Conservation (phyloP, 2,329 filamentous ascomycete genomes). For the Tothia fuscella region DNA sequence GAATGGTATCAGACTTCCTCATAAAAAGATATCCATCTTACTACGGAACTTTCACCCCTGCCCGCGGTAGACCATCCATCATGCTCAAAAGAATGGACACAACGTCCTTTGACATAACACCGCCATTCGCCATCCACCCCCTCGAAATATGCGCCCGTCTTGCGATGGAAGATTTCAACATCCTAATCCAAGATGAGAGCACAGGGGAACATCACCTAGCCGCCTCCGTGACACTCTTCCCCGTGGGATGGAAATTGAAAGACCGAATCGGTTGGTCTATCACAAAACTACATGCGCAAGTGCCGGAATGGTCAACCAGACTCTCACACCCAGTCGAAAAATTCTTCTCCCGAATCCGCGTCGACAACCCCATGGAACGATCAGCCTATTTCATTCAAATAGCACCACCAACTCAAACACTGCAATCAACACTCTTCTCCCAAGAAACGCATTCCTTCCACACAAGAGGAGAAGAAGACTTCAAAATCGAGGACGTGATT, state of each 20-base stretch:
- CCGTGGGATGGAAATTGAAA: slow-evolving; percentile 39
- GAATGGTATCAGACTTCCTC: neutral
- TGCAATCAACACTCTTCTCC: neutral
- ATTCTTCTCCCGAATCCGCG: neutral
- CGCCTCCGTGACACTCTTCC: slow-evolving; percentile 41
- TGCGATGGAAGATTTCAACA: slow-evolving; percentile 40
- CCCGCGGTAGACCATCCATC: neutral
- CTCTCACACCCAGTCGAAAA: slow-evolving; percentile 28
- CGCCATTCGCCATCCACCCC: slow-evolving; percentile 24
- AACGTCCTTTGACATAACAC: slow-evolving; percentile 31
- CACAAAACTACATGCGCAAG: slow-evolving; percentile 33
- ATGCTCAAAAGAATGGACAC: slow-evolving; percentile 33
- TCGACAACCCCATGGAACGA: neutral
- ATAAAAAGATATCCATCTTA: neutral
- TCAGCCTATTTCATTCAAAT: slow-evolving; percentile 1
- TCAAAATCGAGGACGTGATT: neutral
- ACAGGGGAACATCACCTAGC: slow-evolving; percentile 37
- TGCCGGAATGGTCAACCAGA: slow-evolving; percentile 39
- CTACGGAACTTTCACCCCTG: neutral
- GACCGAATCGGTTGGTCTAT: slow-evolving; percentile 39
- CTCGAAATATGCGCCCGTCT: slow-evolving; percentile 39
- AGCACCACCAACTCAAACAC: neutral
- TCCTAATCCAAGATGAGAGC: slow-evolving; percentile 33
- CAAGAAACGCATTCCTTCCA: too few species aligned
- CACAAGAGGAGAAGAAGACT: too few species aligned